These are phyloP conservation scores for Dryadomyces quercivorus DNA, from an alignment of 2,329 filamentous ascomycete species.

Conservation along the genomic window DNA sequence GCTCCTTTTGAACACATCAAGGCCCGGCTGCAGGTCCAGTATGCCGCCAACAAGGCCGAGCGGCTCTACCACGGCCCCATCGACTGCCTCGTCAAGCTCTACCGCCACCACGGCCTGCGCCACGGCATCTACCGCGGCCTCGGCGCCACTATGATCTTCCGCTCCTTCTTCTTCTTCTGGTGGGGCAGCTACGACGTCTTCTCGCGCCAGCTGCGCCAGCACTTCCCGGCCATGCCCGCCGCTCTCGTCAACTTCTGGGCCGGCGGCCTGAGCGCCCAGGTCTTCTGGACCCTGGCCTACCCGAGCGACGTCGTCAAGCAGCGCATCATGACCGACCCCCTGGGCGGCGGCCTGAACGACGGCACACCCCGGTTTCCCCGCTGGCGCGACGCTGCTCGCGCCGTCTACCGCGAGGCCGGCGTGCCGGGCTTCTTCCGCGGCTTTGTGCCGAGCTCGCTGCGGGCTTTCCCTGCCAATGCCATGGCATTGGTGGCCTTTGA, in stretches of 20 bases:
- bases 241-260: conserved; percentile 96
- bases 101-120: conserved; percentile 56
- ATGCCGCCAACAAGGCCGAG: conserved; percentile 64
- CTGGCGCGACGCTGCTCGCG: conserved; percentile 70
- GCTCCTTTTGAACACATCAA: conserved; percentile 94
- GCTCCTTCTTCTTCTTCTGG: conserved; percentile 95
- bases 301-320: conserved; percentile 93
- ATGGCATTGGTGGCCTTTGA: conserved; percentile 91
- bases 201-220: conserved; percentile 50
- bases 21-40: conserved; percentile 87
- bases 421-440: conserved; percentile 81
- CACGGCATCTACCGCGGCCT: conserved; percentile 78
- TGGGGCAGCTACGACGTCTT: conserved; percentile 93
- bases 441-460: conserved; percentile 83
- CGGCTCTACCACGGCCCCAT: conserved; percentile 77
- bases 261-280: conserved; percentile 79
- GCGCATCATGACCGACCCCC: conserved; percentile 87
- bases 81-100: conserved; percentile 66
- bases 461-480: conserved; percentile 92
- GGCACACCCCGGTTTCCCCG: conserved; percentile 54
- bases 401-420: conserved; percentile 67
- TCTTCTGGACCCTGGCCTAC: conserved; percentile 91
- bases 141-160: conserved; percentile 72
- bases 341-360: conserved; percentile 58
- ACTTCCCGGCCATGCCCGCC: conserved; percentile 53